These are phyloP conservation scores for Penicillium macrosclerotiorum DNA, from an alignment of 495 filamentous ascomycete species.

Conservation along the genomic window DNA sequence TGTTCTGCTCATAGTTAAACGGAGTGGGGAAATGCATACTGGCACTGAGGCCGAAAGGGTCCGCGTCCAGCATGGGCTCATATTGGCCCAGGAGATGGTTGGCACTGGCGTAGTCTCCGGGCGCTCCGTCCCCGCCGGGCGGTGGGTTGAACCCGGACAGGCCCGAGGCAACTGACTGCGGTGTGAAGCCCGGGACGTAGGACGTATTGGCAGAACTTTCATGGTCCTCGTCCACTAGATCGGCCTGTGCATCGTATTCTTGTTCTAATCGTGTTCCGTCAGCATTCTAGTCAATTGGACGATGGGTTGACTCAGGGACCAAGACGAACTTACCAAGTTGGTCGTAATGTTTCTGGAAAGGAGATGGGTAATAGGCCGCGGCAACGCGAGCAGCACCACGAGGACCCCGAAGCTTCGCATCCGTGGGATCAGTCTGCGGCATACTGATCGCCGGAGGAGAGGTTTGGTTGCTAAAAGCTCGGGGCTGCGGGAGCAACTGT, in stretches of 20 bases:
- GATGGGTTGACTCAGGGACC: background rate
- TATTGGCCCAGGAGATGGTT: constrained; percentile 72
- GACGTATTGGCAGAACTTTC: constrained; percentile 67
- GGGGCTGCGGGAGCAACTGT: constrained; percentile 45
- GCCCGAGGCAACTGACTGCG: constrained; percentile 40
- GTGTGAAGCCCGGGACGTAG: constrained; percentile 59
- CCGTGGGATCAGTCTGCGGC: constrained; percentile 37
- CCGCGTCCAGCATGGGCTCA: constrained; percentile 80
- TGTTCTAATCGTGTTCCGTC: constrained; percentile 70
- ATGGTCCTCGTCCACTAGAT: constrained; percentile 85
- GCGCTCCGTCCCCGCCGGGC: constrained; percentile 32
- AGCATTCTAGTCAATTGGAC: background rate
- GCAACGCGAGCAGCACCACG: constrained; percentile 38
- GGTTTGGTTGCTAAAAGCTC: constrained; percentile 36
- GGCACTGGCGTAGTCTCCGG: constrained; percentile 51
- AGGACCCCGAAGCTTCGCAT: constrained; percentile 34
- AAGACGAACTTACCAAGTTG: constrained; percentile 80
- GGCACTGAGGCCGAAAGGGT: constrained; percentile 85
- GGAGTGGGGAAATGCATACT: constrained; percentile 94
- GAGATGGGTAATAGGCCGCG: constrained; percentile 73
- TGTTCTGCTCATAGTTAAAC: constrained; percentile 70
- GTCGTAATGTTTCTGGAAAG: constrained; percentile 92
- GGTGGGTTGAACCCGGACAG: constrained; percentile 41
- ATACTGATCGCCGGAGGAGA: constrained; percentile 43
- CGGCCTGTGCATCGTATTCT: constrained; percentile 96